phyloP scores from a whole-genome alignment of 805 yeast genomes.

The Zygosaccharomyces lentus region DNA sequence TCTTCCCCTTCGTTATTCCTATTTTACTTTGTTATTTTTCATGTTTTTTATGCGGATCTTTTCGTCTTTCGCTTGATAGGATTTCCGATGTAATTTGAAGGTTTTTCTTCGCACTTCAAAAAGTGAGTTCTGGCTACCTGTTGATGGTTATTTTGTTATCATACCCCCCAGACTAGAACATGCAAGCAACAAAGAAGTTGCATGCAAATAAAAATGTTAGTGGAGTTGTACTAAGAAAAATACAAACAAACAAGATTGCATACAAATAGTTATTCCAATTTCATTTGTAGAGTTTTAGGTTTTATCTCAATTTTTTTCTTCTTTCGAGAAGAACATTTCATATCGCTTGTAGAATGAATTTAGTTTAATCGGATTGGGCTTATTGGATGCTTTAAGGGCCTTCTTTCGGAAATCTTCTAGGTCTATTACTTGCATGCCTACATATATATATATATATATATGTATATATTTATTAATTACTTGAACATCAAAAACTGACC shows the following conservation, averaged over 20 bases:
- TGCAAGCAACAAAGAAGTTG: not conserved
- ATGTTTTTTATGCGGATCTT: not conserved
- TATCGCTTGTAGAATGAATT: not conserved
- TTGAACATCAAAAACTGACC: not conserved
- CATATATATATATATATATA: not conserved
- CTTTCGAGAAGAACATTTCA: not conserved
- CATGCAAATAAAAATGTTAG: constrained; percentile 9
- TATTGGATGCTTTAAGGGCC: too few relatives aligned
- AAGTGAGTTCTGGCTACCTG: not conserved
- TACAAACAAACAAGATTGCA: constrained; percentile 4
- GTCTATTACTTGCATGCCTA: not conserved
- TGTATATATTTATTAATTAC: not conserved
- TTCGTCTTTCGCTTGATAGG: constrained; percentile 1
- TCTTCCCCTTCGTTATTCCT: not conserved
- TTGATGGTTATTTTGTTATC: not conserved
- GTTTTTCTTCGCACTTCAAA: not conserved
- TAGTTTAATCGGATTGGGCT: not conserved
- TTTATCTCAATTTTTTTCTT: not conserved
- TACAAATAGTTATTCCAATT: constrained; percentile 8
- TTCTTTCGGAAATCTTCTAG: not conserved
- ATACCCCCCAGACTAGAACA: constrained; percentile 1
- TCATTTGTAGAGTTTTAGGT: constrained; percentile 6
- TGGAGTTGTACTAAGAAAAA: constrained; percentile 16
- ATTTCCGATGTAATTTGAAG: constrained; percentile 1
- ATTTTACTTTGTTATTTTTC: constrained; percentile 1